These are phyloP conservation scores for Arbutus unedo DNA, from an alignment of 148 eudicot species.

Conservation along the genomic window DNA sequence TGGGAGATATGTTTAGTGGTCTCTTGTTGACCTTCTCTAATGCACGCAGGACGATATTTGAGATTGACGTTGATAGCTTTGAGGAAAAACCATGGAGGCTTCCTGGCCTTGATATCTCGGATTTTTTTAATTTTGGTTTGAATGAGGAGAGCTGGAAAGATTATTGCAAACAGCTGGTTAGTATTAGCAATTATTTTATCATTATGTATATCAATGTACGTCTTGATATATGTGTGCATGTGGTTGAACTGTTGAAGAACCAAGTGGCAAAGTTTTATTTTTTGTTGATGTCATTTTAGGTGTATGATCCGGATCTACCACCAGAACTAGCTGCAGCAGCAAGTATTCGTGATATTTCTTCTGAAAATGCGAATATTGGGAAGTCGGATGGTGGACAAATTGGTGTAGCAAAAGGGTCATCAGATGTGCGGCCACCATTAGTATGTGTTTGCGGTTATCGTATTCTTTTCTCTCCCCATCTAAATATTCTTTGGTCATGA, in stretches of 20 bases:
- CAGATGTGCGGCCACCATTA: conserved; percentile 46
- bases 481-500: background rate
- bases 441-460: conserved; percentile 38
- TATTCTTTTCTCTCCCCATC: background rate
- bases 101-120: conserved; percentile 73
- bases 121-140: conserved; percentile 85
- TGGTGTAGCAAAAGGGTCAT: conserved; percentile 50
- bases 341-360: conserved; percentile 53
- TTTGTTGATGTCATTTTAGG: conserved; percentile 41
- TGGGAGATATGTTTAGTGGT: background rate
- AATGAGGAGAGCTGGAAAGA: conserved; percentile 95
- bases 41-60: conserved; percentile 76
- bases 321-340: conserved; percentile 96
- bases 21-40: conserved; percentile 2
- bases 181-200: conserved; percentile 13
- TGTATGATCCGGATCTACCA: conserved; percentile 95
- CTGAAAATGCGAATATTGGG: conserved; percentile 48
- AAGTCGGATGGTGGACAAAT: conserved; percentile 51
- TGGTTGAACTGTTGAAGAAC: background rate
- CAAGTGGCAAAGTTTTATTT: conserved; percentile 13
- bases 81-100: conserved; percentile 97
- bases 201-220: background rate
- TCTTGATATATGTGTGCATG: conserved; percentile 10
- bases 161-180: conserved; percentile 88
- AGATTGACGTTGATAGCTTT: conserved; percentile 80